These are phyloP conservation scores for Trametes coccinea DNA, from an alignment of 768 basidiomycete genomes.

Conservation along the genomic window DNA sequence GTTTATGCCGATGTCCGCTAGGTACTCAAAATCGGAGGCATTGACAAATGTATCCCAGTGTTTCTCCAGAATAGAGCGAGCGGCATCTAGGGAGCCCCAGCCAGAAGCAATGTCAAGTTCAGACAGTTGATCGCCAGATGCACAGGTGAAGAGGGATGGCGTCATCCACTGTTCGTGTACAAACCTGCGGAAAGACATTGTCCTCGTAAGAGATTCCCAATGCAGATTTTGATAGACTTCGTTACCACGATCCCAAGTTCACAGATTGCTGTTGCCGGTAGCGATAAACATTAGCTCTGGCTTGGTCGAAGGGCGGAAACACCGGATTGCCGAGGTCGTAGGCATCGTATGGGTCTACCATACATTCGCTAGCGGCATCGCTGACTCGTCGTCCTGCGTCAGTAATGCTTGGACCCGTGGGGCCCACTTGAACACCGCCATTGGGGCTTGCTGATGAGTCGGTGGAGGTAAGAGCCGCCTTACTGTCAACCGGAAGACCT, in stretches of 20 bases:
- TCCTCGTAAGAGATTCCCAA: too few relatives aligned
- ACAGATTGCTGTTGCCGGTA: conserved; percentile 66
- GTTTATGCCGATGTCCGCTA: conserved; percentile 58
- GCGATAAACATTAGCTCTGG: conserved; percentile 52
- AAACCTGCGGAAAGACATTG: conserved; percentile 45
- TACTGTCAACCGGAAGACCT: neutral
- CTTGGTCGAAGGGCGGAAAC: conserved; percentile 51
- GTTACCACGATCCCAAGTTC: conserved; percentile 64
- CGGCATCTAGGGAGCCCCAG: conserved; percentile 47
- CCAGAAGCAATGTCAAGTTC: conserved; percentile 71
- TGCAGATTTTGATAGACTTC: too few relatives aligned
- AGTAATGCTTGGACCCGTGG: neutral
- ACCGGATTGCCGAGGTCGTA: conserved; percentile 32
- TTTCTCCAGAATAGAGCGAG: conserved; percentile 54
- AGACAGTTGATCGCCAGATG: conserved; percentile 48
- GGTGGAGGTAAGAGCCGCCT: neutral
- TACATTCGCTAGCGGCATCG: conserved; percentile 16
- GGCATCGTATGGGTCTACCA: conserved; percentile 25
- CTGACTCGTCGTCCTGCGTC: too few relatives aligned
- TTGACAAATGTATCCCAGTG: conserved; percentile 79
- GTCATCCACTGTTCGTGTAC: conserved; percentile 78
- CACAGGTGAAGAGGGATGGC: conserved; percentile 62
- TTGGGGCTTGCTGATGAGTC: neutral
- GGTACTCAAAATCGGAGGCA: conserved; percentile 64
- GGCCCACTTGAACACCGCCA: neutral